Conservation (phyloP, 768 basidiomycete genomes). For the Nidula microcarpa region DNA sequence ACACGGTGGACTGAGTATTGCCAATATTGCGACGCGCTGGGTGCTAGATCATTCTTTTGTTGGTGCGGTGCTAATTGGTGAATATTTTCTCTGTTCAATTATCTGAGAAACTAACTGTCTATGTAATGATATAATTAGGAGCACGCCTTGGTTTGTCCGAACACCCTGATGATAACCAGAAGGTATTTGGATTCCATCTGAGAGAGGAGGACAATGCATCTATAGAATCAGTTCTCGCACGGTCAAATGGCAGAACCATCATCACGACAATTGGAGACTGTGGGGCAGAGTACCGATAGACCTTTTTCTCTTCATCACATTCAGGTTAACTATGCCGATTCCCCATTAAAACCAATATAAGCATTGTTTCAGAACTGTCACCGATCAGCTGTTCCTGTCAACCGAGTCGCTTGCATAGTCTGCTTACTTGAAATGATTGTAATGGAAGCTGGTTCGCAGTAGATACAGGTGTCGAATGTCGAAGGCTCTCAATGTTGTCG, state of each 20-base stretch:
- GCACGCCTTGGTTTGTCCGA: constrained; percentile 73
- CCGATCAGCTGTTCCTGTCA: too few species aligned
- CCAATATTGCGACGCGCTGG: constrained; percentile 82
- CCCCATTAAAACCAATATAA: too few species aligned
- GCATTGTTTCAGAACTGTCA: too few species aligned
- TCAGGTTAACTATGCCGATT: too few species aligned
- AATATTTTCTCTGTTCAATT: constrained; percentile 6
- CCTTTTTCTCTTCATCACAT: too few species aligned
- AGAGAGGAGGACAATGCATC: constrained; percentile 50
- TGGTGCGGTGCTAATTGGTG: constrained; percentile 78
- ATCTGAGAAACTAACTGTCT: too few species aligned
- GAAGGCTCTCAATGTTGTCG: too few species aligned
- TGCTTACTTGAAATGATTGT: too few species aligned
- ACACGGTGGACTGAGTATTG: constrained; percentile 62
- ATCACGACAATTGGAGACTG: constrained; percentile 77
- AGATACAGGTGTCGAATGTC: too few species aligned
- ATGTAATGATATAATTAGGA: constrained; percentile 33
- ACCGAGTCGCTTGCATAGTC: too few species aligned
- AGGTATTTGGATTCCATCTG: constrained; percentile 57
- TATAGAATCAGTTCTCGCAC: constrained; percentile 62
- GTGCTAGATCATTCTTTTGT: constrained; percentile 76
- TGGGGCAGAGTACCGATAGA: constrained; percentile 76
- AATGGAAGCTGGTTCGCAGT: too few species aligned
- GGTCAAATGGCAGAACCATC: constrained; percentile 59
- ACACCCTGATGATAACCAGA: constrained; percentile 65